Evolutionary conservation across 2,329 filamentous ascomycete species (phyloP).

Genomic region (Verruconis gallopava): DNA sequence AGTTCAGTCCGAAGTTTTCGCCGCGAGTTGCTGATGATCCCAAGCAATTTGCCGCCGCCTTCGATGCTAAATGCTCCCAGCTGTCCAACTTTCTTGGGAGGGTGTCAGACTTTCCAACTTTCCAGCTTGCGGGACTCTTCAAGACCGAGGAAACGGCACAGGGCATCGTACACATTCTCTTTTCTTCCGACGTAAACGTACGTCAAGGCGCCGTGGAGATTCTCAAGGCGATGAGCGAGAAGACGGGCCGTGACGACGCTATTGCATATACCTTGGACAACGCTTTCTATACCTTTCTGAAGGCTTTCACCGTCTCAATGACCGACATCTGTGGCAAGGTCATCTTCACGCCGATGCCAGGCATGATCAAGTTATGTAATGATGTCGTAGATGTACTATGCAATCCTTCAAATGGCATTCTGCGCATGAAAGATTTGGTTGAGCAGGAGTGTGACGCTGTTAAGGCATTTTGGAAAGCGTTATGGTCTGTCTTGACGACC

Average conservation of each 20-base stretch:
- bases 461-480: conserved; percentile 66
- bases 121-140: conserved; percentile 57
- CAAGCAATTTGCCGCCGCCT: conserved; percentile 64
- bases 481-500: conserved; percentile 70
- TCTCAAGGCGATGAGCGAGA: conserved; percentile 67
- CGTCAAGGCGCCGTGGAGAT: conserved; percentile 71
- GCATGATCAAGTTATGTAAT: conserved; percentile 47
- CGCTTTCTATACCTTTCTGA: conserved; percentile 43
- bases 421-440: conserved; percentile 46
- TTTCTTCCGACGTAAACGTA: conserved; percentile 67
- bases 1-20: conserved; percentile 38
- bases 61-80: conserved; percentile 46
- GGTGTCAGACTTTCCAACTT: conserved; percentile 56
- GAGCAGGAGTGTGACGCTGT: conserved; percentile 52
- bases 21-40: conserved; percentile 40
- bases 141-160: conserved; percentile 54
- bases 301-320: conserved; percentile 43
- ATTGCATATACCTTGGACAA: conserved; percentile 46
- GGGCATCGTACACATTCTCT: conserved; percentile 63
- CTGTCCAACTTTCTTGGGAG: conserved; percentile 66
- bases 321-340: conserved; percentile 42
- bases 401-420: conserved; percentile 47
- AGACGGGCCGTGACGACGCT: conserved; percentile 49
- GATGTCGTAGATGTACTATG: conserved; percentile 53
- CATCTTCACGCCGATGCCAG: conserved; percentile 46